phyloP scores from a whole-genome alignment of 2,329 filamentous ascomycete genomes.

The Botrytis pseudocinerea region DNA sequence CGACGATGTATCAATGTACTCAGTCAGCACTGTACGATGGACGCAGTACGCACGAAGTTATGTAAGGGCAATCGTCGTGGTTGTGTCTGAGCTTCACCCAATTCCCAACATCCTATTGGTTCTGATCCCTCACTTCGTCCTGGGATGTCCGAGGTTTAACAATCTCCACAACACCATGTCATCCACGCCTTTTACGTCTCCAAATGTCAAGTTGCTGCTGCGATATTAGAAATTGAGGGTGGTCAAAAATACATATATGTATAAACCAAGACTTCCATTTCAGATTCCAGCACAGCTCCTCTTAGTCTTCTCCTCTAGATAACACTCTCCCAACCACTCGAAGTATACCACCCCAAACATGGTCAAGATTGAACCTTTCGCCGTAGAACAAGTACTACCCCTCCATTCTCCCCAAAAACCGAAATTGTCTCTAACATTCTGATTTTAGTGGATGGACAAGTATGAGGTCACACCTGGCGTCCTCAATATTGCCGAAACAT shows the following conservation, averaged over 20 bases:
- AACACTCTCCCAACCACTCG: neutral
- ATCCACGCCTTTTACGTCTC: neutral
- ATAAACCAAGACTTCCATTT: conserved; percentile 7
- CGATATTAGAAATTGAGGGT: conserved; percentile 24
- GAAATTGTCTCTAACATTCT: conserved; percentile 25
- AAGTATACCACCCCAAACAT: conserved; percentile 42
- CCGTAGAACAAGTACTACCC: conserved; percentile 62
- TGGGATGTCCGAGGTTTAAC: neutral
- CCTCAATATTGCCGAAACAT: conserved; percentile 78
- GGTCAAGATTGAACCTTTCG: conserved; percentile 62
- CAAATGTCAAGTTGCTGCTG: neutral
- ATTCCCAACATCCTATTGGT: neutral
- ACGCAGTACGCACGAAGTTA: too few relatives aligned
- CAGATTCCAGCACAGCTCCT: conserved; percentile 27
- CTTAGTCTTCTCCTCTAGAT: neutral
- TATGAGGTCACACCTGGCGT: conserved; percentile 57
- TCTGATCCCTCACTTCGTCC: neutral
- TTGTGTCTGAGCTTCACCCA: neutral
- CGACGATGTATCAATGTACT: neutral
- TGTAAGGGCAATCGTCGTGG: neutral
- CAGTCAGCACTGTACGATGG: neutral
- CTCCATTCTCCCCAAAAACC: neutral
- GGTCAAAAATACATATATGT: conserved; percentile 18
- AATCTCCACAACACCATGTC: neutral
- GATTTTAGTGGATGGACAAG: conserved; percentile 60